These are phyloP conservation scores for Musa acuminata DNA, from an alignment of 176 grass and related monocot species.

Conservation along the genomic window DNA sequence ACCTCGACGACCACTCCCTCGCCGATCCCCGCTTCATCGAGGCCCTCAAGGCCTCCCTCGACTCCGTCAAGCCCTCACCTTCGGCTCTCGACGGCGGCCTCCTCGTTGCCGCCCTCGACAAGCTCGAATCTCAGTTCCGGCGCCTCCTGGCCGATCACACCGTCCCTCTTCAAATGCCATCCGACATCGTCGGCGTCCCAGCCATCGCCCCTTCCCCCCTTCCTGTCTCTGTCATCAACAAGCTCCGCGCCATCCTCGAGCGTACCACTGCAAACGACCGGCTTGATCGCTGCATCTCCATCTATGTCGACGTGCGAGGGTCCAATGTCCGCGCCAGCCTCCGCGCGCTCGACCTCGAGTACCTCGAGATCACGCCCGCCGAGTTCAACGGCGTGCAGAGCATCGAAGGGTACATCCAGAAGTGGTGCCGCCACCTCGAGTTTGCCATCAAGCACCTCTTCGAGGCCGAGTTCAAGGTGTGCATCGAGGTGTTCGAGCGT, in stretches of 20 bases:
- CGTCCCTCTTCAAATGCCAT: slow-evolving; percentile 35
- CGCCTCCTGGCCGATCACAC: slow-evolving; percentile 52
- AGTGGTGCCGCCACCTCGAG: slow-evolving; percentile 22
- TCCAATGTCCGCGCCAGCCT: slow-evolving; percentile 20
- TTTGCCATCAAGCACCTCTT: slow-evolving; percentile 27
- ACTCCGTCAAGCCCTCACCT: slow-evolving; percentile 20
- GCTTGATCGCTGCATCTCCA: slow-evolving; percentile 15
- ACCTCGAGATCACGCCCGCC: slow-evolving; percentile 12
- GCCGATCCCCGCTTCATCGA: slow-evolving; percentile 68
- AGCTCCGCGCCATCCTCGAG: slow-evolving; percentile 58
- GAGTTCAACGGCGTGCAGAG: slow-evolving; percentile 16
- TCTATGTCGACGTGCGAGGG: slow-evolving; percentile 13
- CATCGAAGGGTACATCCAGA: slow-evolving; percentile 3
- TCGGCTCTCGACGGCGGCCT: slow-evolving; percentile 43
- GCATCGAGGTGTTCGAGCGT: slow-evolving; percentile 19
- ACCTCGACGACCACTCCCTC: slow-evolving; percentile 67
- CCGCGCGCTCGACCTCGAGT: slow-evolving; percentile 15
- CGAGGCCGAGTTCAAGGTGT: slow-evolving; percentile 22
- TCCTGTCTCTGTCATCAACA: slow-evolving; percentile 36
- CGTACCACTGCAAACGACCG: slow-evolving; percentile 21
- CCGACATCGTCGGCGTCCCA: neutral
- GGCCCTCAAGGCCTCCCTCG: slow-evolving; percentile 38
- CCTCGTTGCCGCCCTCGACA: slow-evolving; percentile 50
- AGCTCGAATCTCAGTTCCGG: slow-evolving; percentile 53
- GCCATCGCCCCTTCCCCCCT: slow-evolving; percentile 29